Conservation (phyloP, 2,329 filamentous ascomycete genomes). For the Pseudocercospora fuligena region DNA sequence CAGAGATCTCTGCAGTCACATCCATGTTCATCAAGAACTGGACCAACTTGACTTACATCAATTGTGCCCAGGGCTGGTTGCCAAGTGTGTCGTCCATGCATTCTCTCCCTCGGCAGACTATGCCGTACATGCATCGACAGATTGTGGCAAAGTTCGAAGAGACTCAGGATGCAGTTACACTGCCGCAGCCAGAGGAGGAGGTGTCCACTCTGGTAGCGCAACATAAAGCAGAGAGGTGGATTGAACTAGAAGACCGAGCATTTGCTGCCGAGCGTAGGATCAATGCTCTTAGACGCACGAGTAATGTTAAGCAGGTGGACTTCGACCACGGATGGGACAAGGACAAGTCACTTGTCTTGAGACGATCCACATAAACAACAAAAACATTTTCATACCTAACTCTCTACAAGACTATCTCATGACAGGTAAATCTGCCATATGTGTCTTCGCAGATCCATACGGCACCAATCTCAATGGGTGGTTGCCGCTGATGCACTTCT, state of each 20-base stretch:
- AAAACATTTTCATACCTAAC: neutral
- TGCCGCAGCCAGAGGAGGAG: constrained; percentile 3
- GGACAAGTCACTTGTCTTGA: constrained; percentile 1
- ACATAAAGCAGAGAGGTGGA: constrained; percentile 39
- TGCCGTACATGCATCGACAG: constrained; percentile 13
- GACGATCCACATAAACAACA: neutral
- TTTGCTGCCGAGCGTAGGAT: constrained; percentile 41
- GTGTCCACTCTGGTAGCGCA: constrained; percentile 8
- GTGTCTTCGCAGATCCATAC: constrained; percentile 44
- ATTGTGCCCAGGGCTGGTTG: constrained; percentile 52
- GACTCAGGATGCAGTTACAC: neutral
- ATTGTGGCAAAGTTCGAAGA: constrained; percentile 18
- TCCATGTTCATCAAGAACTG: constrained; percentile 48
- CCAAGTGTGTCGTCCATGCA: constrained; percentile 34
- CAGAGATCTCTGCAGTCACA: constrained; percentile 28
- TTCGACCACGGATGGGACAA: constrained; percentile 28
- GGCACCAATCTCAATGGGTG: constrained; percentile 41
- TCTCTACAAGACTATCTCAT: constrained; percentile 14
- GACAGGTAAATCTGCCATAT: constrained; percentile 45
- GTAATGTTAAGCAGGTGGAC: constrained; percentile 20
- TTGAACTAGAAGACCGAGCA: constrained; percentile 45
- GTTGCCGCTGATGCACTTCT: constrained; percentile 35
- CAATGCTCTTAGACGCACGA: constrained; percentile 33
- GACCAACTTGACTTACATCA: constrained; percentile 50
- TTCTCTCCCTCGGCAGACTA: constrained; percentile 39